Percentiles rank a stretch among this genome's conserved stretches.
Conservation (phyloP, 108 stramenopile species). For the Thalassiosira profunda region DNA sequence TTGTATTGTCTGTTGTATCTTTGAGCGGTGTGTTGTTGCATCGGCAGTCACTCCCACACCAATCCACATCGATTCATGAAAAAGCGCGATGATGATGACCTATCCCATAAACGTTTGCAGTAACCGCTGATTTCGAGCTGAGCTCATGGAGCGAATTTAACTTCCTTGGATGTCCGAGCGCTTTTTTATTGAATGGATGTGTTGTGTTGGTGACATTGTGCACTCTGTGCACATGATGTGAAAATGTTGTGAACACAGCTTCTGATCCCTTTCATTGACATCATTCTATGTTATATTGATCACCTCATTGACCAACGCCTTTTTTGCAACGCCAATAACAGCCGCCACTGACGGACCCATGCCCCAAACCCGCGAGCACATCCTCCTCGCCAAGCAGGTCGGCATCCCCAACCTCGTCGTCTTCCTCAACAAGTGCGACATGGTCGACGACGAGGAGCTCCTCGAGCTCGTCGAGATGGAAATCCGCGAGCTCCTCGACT, state of each 20-base stretch:
- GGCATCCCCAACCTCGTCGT: slow-evolving; percentile 99
- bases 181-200: neutral
- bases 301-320: too few species aligned
- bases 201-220: neutral
- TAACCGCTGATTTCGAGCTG: slow-evolving; percentile 14
- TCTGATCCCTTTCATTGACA: too few species aligned
- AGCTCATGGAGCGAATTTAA: too few species aligned
- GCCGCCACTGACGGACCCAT: slow-evolving; percentile 99
- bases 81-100: slow-evolving; percentile 10
- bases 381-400: slow-evolving; percentile 98
- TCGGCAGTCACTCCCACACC: too few species aligned
- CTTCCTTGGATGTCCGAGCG: slow-evolving; percentile 11
- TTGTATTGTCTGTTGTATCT: too few species aligned
- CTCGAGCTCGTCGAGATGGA: slow-evolving; percentile 99
- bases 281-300: too few species aligned
- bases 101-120: slow-evolving; percentile 12
- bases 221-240: neutral
- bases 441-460: slow-evolving; percentile 98
- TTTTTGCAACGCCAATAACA: too few species aligned
- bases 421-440: slow-evolving; percentile 98
- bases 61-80: too few species aligned
- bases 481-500: slow-evolving; percentile 97
- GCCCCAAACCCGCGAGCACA: slow-evolving; percentile 99
- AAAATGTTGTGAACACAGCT: too few species aligned
- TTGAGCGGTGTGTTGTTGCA: neutral